phyloP scores from a whole-genome alignment of 2,329 filamentous ascomycete species.

The Calonectria naviculata region DNA sequence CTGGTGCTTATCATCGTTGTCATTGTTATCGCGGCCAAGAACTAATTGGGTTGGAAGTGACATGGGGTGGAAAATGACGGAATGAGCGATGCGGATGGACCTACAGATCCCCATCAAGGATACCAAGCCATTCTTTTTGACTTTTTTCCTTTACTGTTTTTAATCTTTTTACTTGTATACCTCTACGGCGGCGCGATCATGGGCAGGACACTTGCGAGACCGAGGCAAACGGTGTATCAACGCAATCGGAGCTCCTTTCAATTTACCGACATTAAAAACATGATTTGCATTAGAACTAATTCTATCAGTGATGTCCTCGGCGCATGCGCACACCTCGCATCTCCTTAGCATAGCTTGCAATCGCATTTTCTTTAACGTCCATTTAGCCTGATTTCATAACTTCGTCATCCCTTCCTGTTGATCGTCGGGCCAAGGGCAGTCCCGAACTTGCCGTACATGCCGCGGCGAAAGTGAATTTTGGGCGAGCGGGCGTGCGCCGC shows the following conservation, averaged over 20 bases:
- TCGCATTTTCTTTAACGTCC: neutral
- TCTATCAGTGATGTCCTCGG: neutral
- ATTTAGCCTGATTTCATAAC: conserved; percentile 7
- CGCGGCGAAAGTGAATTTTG: neutral
- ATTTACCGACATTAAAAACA: conserved; percentile 34
- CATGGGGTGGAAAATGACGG: neutral
- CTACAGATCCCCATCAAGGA: neutral
- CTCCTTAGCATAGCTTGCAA: neutral
- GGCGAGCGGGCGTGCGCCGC: neutral
- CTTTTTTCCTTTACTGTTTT: conserved; percentile 21
- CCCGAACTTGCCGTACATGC: neutral
- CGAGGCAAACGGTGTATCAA: conserved; percentile 38
- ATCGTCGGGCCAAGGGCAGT: neutral
- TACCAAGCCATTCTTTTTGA: conserved; percentile 13
- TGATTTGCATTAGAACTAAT: neutral
- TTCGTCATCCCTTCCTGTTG: conserved; percentile 4
- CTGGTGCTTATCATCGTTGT: conserved; percentile 67
- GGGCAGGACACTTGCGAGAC: conserved; percentile 31
- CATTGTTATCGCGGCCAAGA: conserved; percentile 66
- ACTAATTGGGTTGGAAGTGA: conserved; percentile 35
- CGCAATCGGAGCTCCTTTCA: conserved; percentile 33
- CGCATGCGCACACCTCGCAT: neutral
- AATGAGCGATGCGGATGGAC: neutral
- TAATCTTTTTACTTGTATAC: conserved; percentile 31
- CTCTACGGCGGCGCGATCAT: conserved; percentile 25